Conservation (phyloP, 257 asterid species). For the Nicotiana paniculata region DNA sequence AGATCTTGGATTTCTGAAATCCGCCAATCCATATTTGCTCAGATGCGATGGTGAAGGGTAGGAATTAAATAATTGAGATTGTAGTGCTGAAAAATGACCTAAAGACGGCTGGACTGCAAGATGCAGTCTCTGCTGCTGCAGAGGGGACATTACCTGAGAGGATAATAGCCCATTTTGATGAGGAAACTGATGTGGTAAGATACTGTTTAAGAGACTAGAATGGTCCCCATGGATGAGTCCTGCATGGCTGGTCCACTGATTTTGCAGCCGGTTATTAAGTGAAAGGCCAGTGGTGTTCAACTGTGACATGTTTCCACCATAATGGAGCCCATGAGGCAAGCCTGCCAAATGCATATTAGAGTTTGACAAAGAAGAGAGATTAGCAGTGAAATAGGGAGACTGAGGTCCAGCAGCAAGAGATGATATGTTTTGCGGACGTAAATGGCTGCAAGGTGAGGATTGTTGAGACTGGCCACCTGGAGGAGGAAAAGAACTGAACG, state of each 20-base stretch:
- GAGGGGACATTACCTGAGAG: slow-evolving; percentile 27
- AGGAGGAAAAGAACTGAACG: slow-evolving; percentile 78
- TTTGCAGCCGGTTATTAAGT: slow-evolving; percentile 43
- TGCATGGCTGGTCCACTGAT: slow-evolving; percentile 47
- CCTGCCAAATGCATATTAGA: slow-evolving; percentile 42
- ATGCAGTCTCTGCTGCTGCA: slow-evolving; percentile 45
- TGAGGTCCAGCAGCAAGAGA: slow-evolving; percentile 51
- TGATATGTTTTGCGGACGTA: slow-evolving; percentile 37
- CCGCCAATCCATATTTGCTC: slow-evolving; percentile 40
- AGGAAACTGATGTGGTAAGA: slow-evolving; percentile 50
- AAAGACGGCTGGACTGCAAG: slow-evolving; percentile 56
- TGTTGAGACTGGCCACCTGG: slow-evolving; percentile 54
- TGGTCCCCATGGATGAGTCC: slow-evolving; percentile 56
- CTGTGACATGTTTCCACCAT: slow-evolving; percentile 41
- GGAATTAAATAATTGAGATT: slow-evolving; percentile 49
- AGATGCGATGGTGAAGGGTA: slow-evolving; percentile 62
- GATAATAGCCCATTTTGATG: slow-evolving; percentile 55
- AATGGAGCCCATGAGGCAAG: slow-evolving; percentile 43
- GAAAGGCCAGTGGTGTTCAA: slow-evolving; percentile 32
- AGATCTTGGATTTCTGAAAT: slow-evolving; percentile 47
- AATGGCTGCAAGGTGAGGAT: slow-evolving; percentile 40
- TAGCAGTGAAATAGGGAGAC: slow-evolving; percentile 39
- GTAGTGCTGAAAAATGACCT: slow-evolving; percentile 52
- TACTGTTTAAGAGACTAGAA: slow-evolving; percentile 43
- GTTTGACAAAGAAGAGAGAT: slow-evolving; percentile 42